Base-by-base conservation (phyloP, 306 rosid genomes). In the Senna siamea region DNA sequence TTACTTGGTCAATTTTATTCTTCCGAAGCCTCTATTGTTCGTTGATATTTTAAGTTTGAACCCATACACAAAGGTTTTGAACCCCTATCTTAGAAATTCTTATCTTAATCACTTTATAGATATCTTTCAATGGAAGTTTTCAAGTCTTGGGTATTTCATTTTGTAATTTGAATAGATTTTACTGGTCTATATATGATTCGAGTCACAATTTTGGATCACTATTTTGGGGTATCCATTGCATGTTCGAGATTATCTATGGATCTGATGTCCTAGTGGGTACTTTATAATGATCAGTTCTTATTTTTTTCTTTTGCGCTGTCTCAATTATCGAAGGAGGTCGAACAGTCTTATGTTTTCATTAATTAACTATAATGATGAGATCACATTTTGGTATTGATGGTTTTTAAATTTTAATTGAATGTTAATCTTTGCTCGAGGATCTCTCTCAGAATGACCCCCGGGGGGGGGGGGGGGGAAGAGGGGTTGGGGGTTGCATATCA, bases 191-290 rank as follows among this genome's bases (percentile, higher is more conserved):
- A 13, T 3, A 41, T 37, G n/a, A 43, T 58, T 64, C 38, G 40
- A 48, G 44, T 61, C 32, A 30, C 47, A 48, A 51, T 53, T 77
- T 52, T 67, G 22, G 12, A 26, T 65, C 58, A 43, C 13, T 37
- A 35, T 47, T 46, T 55, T 40, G 60, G 48, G 69, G 35, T 48
- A 77, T 59, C 30, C 74, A 76, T 72, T 87, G 83, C 86, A 82
- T 85, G 87, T 58, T 46, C 57, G 58, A 65, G 58, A 78, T 80
- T 73, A 46, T 74, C 46, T 30, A 53, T 51, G 91, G 96, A 89
- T 89, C 93, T 86, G 85, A 57, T 74, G 87, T 72, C 61, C 79
- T 74, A 19, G 19, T 50, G 15, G 47, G 71, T 76, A 4, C 40
- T 56, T 67, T 7, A 23, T 63, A 37, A 17, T 14, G 78, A 55